A percentile compares a stretch with the other conserved stretches of the same genome.
These are phyloP conservation scores for Solanum aculeatissimum DNA, from an alignment of 305 asterid genomes.

Conservation along the genomic window DNA sequence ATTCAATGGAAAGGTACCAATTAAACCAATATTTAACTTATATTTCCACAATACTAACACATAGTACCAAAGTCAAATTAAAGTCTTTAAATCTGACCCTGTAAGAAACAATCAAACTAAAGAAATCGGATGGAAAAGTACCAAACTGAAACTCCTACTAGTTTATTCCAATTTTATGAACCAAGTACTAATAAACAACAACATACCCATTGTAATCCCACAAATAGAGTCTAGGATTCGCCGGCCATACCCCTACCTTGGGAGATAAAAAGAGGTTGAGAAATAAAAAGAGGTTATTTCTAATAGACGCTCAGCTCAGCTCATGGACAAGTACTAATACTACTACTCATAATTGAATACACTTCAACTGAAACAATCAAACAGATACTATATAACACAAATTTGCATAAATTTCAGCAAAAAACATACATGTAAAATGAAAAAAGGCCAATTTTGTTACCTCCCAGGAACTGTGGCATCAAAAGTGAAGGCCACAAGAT, in stretches of 20 bases:
- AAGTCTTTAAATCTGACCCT: background rate
- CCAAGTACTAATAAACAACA: background rate
- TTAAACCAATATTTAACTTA: background rate
- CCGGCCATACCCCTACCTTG: background rate
- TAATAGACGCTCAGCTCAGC: background rate
- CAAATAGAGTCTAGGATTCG: background rate
- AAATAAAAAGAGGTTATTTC: background rate
- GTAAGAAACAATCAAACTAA: background rate
- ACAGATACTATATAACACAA: background rate
- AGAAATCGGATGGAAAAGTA: background rate
- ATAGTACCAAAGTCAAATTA: background rate
- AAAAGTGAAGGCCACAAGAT: constrained; percentile 73
- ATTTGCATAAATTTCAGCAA: background rate
- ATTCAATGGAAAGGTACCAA: background rate
- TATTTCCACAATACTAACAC: background rate
- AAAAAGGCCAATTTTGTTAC: constrained; percentile 8
- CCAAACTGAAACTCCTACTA: background rate
- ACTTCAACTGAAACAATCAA: background rate
- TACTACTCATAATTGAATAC: background rate
- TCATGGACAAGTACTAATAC: background rate
- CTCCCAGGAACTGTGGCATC: constrained; percentile 94
- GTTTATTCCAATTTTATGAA: background rate
- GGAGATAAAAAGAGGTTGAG: background rate
- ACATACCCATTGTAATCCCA: background rate
- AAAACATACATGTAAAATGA: background rate